Evolutionary conservation across 306 rosid genomes (phyloP).

Genomic region (Cucumis hystrix): DNA sequence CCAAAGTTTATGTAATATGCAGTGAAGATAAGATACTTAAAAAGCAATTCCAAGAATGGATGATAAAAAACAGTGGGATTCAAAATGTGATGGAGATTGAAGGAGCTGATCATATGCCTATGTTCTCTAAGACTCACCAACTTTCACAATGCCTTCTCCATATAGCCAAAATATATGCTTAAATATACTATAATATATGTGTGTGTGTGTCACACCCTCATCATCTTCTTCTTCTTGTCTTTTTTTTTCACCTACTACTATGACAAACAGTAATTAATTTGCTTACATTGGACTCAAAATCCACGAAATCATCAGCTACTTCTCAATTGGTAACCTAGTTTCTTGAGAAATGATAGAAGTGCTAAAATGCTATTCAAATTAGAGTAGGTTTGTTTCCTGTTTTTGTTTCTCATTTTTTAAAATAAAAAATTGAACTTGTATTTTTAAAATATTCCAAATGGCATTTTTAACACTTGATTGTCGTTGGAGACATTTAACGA

Average conservation of each 20-base stretch:
- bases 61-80: conserved; percentile 7
- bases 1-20: neutral
- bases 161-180: conserved; percentile 5
- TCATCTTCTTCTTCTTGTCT: too few relatives aligned
- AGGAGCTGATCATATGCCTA: conserved; percentile 33
- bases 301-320: too few relatives aligned
- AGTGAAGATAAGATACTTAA: neutral
- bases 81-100: conserved; percentile 24
- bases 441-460: too few relatives aligned
- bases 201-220: neutral
- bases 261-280: neutral
- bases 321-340: too few relatives aligned
- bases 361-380: too few relatives aligned
- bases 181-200: neutral
- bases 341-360: neutral
- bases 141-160: conserved; percentile 19
- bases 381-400: too few relatives aligned
- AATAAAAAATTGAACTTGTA: too few relatives aligned
- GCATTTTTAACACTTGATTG: too few relatives aligned
- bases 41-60: conserved; percentile 1
- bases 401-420: too few relatives aligned
- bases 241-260: neutral
- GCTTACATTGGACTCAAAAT: neutral
- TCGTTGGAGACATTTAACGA: too few relatives aligned
- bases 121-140: conserved; percentile 23